These are phyloP conservation scores for Phytophthora foliorum DNA, from an alignment of 352 stramenopile genomes.

Conservation along the genomic window DNA sequence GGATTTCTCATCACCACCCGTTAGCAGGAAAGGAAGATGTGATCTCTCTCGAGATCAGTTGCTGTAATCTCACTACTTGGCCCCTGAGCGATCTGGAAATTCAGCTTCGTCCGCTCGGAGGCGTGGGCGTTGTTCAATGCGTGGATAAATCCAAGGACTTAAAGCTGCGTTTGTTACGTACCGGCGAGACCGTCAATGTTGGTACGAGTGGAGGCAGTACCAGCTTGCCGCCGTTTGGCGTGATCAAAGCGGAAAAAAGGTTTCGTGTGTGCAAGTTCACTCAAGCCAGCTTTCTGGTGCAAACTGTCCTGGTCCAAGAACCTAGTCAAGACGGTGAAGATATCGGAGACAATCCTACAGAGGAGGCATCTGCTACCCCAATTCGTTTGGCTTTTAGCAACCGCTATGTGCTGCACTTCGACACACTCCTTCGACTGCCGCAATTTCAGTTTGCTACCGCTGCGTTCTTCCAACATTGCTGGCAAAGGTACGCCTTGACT, in stretches of 20 bases:
- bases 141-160: constrained; percentile 68
- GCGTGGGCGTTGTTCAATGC: constrained; percentile 52
- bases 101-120: constrained; percentile 54
- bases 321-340: constrained; percentile 36
- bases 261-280: constrained; percentile 77
- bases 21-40: constrained; percentile 54
- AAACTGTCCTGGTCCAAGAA: constrained; percentile 65
- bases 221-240: constrained; percentile 61
- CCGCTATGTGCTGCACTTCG: constrained; percentile 61
- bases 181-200: constrained; percentile 43
- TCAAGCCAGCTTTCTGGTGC: constrained; percentile 60
- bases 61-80: constrained; percentile 77
- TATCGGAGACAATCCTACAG: constrained; percentile 11
- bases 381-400: constrained; percentile 50
- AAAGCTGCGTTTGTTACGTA: constrained; percentile 57
- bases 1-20: constrained; percentile 65
- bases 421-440: constrained; percentile 52
- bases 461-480: constrained; percentile 59
- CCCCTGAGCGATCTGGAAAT: constrained; percentile 74
- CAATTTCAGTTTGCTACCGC: constrained; percentile 42
- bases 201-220: constrained; percentile 43
- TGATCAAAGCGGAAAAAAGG: constrained; percentile 72
- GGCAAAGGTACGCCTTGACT: constrained; percentile 51
- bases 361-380: constrained; percentile 12
- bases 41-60: constrained; percentile 58